Evolutionary conservation across 352 stramenopile genomes (phyloP), one percentile per base, ranked within the genome.

Genomic region (Globisporangium radiosum): DNA sequence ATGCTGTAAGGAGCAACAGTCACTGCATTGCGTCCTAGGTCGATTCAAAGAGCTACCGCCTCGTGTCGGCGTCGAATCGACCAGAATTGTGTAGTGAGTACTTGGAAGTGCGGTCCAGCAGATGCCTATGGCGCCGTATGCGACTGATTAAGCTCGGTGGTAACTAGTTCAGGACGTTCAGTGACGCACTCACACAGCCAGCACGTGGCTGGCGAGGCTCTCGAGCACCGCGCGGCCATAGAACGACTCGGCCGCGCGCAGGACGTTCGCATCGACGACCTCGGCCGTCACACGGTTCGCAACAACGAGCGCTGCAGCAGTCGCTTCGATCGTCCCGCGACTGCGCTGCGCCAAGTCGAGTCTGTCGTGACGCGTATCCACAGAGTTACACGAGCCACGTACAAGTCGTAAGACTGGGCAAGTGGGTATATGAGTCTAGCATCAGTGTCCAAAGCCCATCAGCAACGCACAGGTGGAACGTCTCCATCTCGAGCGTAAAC

Each of bases 401-500:
- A 3, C 25, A 33, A 33, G 25, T 33, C 25, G 25, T 33, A 33
- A 33, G 25, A 33, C 25, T 33, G 25, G 25, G 25, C 25, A 33
- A 33, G 25, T 33, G 25, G 25, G 25, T 33, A 33, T 33, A 33
- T 33, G 25, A 33, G 25, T 33, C 25, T 13, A 44, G 40, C 11
- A 1, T 8, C 40, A 44, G 40, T 14, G 40, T 44, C 11, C 7
- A 60, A 1, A 50, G 33, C 42, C 13, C 17, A 47, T 47, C 17
- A 8, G 15, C 13, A 40, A 45, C 73, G 54, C 57, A 79, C 73
- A 91, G 63, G 51, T 87, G 75, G 62, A 88, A 91, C 1, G 73
- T 79, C 62, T 90, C 81, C 81, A 91, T 91, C 63, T 91, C 78
- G 59, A 88, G 65, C 8, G 65, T 83, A 60, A 72, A 51, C 14